Percentiles rank a stretch among this genome's conserved stretches.
Conservation (phyloP, 163 green algal species). For the Chloromonas sp. region DNA sequence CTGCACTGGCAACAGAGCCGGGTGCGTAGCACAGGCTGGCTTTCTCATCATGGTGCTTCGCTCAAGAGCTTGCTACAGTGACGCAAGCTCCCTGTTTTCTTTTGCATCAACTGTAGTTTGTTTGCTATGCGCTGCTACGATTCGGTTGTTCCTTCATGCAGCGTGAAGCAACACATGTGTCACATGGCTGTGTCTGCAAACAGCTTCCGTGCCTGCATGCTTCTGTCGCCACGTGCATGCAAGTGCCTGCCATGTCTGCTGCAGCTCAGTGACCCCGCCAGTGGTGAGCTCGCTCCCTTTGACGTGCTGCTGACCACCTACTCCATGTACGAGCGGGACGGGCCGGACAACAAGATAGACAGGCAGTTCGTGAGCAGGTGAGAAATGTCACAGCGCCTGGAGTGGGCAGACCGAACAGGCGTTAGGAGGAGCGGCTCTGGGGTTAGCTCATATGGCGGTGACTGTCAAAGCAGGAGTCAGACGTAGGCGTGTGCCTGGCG, state of each 20-base stretch:
- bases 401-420: neutral
- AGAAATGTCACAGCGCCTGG: neutral
- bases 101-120: neutral
- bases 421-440: no score
- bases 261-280: constrained; percentile 5
- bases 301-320: constrained; percentile 91
- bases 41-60: no score
- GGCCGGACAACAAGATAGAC: constrained; percentile 22
- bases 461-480: neutral
- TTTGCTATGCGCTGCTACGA: neutral
- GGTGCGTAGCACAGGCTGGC: no score
- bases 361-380: constrained; percentile 20
- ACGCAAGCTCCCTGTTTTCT: neutral
- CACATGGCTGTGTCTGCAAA: no score
- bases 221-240: neutral
- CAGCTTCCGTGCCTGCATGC: neutral
- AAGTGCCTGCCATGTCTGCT: neutral
- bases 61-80: no score
- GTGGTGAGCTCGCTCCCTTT: constrained; percentile 43
- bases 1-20: no score
- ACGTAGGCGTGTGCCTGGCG: no score
- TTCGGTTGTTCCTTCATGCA: neutral
- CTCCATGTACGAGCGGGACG: constrained; percentile 86
- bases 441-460: no score
- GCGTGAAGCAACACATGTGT: neutral